Percentiles rank a stretch among this genome's conserved stretches.
phyloP scores from a whole-genome alignment of 129 eudicot species.

The Saussurea involucrata region DNA sequence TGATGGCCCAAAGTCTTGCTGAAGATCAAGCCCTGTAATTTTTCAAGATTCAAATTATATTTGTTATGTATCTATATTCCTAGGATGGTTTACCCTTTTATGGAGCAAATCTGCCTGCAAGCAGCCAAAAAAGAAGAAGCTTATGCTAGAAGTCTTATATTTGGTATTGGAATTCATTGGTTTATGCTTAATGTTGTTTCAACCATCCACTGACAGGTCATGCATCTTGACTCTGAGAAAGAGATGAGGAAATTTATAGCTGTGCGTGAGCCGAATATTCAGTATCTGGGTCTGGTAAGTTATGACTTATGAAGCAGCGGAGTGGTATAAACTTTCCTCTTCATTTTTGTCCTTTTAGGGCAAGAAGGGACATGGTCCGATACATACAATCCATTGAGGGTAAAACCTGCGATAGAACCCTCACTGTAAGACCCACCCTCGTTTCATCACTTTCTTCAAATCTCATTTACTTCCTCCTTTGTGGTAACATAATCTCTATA shows the following conservation, averaged over 20 bases:
- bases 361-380: slow-evolving; percentile 48
- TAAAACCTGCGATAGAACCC: slow-evolving; percentile 58
- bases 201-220: slow-evolving; percentile 49
- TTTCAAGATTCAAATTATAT: background rate
- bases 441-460: background rate
- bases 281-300: slow-evolving; percentile 96
- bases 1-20: background rate
- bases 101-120: background rate
- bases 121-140: background rate
- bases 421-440: slow-evolving; percentile 39
- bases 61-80: background rate
- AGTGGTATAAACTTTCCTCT: background rate
- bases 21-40: background rate
- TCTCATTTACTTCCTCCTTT: background rate
- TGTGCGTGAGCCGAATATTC: slow-evolving; percentile 97
- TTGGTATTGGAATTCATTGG: background rate
- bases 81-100: background rate
- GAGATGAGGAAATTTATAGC: slow-evolving; percentile 99
- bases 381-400: slow-evolving; percentile 56
- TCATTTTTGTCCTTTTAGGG: background rate
- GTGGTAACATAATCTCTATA: background rate
- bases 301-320: background rate
- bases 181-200: slow-evolving; percentile 5
- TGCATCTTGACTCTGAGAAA: slow-evolving; percentile 99
- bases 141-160: background rate